Evolutionary conservation across 2,329 filamentous ascomycete species (phyloP).

Genomic region (Cladophialophora bantiana): DNA sequence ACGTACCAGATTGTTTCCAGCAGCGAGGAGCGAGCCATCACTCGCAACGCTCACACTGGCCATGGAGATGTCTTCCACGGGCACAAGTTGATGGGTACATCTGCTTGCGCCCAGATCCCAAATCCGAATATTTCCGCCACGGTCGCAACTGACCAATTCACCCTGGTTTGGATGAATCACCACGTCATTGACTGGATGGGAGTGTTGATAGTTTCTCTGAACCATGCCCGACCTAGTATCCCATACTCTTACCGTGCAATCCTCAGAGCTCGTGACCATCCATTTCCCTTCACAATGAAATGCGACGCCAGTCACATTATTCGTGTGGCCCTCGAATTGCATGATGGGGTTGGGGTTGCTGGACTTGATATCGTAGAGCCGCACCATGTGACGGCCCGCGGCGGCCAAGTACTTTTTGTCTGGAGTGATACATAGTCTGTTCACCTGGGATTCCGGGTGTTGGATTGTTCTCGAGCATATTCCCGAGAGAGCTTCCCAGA

Average conservation of each 20-base stretch:
- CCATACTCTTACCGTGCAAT: conserved; percentile 97
- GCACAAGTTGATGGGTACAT: conserved; percentile 94
- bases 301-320: conserved; percentile 93
- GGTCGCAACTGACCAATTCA: conserved; percentile 95
- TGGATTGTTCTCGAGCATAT: conserved; percentile 98
- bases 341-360: conserved; percentile 94
- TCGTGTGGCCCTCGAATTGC: conserved; percentile 93
- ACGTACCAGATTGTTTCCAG: conserved; percentile 84
- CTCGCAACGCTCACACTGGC: conserved; percentile 95
- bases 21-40: conserved; percentile 89
- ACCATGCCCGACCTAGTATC: conserved; percentile 85
- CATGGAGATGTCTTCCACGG: conserved; percentile 92
- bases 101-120: conserved; percentile 98
- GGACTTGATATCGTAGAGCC: conserved; percentile 98
- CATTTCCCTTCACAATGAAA: conserved; percentile 99
- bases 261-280: conserved; percentile 98
- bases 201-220: conserved; percentile 92
- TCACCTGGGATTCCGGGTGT: conserved; percentile 97
- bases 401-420: conserved; percentile 95
- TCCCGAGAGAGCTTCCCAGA: conserved; percentile 97
- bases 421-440: conserved; percentile 95
- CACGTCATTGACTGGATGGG: conserved; percentile 90
- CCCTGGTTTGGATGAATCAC: conserved; percentile 99
- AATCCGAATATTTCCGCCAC: conserved; percentile 87
- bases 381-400: conserved; percentile 82